Evolutionary conservation across 768 basidiomycete genomes (phyloP), one percentile per base, ranked within the genome.

Genomic region (Hortiboletus flavorubellus): DNA sequence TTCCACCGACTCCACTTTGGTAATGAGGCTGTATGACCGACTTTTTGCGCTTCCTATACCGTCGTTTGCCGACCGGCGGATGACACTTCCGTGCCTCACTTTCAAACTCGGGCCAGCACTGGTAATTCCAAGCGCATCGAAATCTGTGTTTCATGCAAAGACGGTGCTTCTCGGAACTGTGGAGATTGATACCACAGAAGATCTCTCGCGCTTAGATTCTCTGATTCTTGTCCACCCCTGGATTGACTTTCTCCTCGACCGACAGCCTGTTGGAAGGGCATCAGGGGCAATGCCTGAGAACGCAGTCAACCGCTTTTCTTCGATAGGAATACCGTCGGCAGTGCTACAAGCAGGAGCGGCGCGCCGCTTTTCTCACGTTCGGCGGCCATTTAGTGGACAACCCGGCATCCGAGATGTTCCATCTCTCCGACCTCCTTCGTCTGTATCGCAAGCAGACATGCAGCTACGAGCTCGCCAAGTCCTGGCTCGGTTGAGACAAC

Each of bases 11-110:
- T 21, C 21, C 21, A 1, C 21, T 21, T 21, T 42, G n/a, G 39
- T 2, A 1, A 41, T 7, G 5, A 18, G 2, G 16, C n/a, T 55
- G n/a, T 52, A 55, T 7, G 44, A 53, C 4, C 55, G 34, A 35
- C 38, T 56, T 15, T 2, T 18, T 7, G 50, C 18, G 4, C 39
- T 56, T 34, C 34, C 11, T 2, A n/a, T 46, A 2, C 31, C 53
- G 7, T 30, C 1, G 0, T 46, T 47, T 0, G 26, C n/a, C 10
- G 31, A 8, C 1, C 10, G 14, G 12, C 33, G 46, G 26, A 18
- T 59, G 50, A 39, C 30, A 29, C 40, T 59, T 42, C 57, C 57
- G 2, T 59, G 56, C 21, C 9, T 59, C 16, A 12, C 4, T 4
- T 60, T 60, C 35, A 35, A 47, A 23, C 46, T 59, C 5, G 39